Conservation (phyloP, 2,329 filamentous ascomycete species). For the Beauveria scarabaeidicola region DNA sequence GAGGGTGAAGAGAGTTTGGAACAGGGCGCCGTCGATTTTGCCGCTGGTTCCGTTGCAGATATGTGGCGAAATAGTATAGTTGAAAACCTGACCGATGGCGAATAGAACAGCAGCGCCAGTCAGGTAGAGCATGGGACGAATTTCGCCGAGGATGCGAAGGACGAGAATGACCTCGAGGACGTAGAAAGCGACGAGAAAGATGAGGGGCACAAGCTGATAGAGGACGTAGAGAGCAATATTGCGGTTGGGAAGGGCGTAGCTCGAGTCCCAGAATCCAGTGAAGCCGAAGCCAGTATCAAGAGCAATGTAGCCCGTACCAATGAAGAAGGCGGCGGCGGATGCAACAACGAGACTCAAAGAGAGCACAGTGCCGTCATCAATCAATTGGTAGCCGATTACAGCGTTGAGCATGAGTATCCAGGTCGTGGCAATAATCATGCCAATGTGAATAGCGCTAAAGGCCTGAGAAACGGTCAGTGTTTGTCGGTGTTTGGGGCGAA, state of each 20-base stretch:
- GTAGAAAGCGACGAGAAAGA: slow-evolving; percentile 86
- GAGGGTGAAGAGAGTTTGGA: slow-evolving; percentile 88
- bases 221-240: slow-evolving; percentile 87
- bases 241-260: slow-evolving; percentile 51
- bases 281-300: slow-evolving; percentile 85
- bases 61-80: slow-evolving; percentile 85
- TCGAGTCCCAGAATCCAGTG: slow-evolving; percentile 68
- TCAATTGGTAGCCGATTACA: slow-evolving; percentile 81
- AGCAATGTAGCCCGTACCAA: slow-evolving; percentile 91
- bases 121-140: slow-evolving; percentile 87
- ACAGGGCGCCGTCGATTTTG: slow-evolving; percentile 87
- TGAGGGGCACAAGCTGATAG: slow-evolving; percentile 80
- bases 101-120: slow-evolving; percentile 68
- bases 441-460: slow-evolving; percentile 86
- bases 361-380: slow-evolving; percentile 85
- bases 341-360: slow-evolving; percentile 67
- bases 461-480: slow-evolving; percentile 42
- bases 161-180: slow-evolving; percentile 78
- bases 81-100: slow-evolving; percentile 88
- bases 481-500: background rate
- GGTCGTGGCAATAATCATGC: slow-evolving; percentile 74
- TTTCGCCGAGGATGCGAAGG: slow-evolving; percentile 76
- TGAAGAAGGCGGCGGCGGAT: slow-evolving; percentile 65
- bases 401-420: slow-evolving; percentile 93
- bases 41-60: slow-evolving; percentile 77